These are phyloP conservation scores for Nasturtium officinale DNA, from an alignment of 345 rosid genomes.

Conservation along the genomic window DNA sequence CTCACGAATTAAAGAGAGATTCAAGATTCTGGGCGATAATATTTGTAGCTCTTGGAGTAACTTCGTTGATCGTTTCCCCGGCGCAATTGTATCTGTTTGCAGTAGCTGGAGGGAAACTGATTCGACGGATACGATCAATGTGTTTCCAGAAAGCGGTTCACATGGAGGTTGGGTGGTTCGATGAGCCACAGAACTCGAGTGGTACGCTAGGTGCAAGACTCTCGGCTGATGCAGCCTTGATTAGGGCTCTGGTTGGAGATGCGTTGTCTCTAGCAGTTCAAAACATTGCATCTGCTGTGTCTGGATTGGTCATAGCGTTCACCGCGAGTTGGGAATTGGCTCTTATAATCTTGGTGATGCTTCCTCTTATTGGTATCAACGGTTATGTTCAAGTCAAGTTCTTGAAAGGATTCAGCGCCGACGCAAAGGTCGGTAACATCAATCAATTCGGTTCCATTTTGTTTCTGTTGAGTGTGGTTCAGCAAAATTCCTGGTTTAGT, in stretches of 20 bases:
- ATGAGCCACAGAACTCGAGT: constrained; percentile 68
- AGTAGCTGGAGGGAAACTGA: constrained; percentile 65
- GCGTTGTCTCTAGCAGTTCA: constrained; percentile 58
- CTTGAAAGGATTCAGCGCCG: constrained; percentile 73
- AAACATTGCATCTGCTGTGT: constrained; percentile 55
- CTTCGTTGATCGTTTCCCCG: constrained; percentile 54
- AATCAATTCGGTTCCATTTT: neutral
- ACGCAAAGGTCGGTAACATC: constrained; percentile 62
- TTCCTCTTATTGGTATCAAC: constrained; percentile 64
- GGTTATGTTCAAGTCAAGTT: constrained; percentile 61
- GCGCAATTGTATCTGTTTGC: constrained; percentile 57
- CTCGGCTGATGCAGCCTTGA: constrained; percentile 72
- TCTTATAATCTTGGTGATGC: constrained; percentile 52
- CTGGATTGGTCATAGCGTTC: constrained; percentile 71
- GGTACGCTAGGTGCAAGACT: constrained; percentile 78
- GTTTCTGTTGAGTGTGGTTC: neutral
- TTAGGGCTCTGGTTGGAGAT: constrained; percentile 73
- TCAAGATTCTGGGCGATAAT: constrained; percentile 67
- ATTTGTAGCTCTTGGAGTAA: constrained; percentile 57
- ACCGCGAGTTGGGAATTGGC: constrained; percentile 72
- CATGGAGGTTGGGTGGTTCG: constrained; percentile 89
- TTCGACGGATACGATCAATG: constrained; percentile 59
- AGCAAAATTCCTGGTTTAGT: neutral
- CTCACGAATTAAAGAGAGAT: constrained; percentile 51
- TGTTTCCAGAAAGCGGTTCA: constrained; percentile 72